Percentiles rank a stretch among this genome's conserved stretches.
phyloP scores from a whole-genome alignment of 169 alveolate genomes.

The Plasmodium yoelii region DNA sequence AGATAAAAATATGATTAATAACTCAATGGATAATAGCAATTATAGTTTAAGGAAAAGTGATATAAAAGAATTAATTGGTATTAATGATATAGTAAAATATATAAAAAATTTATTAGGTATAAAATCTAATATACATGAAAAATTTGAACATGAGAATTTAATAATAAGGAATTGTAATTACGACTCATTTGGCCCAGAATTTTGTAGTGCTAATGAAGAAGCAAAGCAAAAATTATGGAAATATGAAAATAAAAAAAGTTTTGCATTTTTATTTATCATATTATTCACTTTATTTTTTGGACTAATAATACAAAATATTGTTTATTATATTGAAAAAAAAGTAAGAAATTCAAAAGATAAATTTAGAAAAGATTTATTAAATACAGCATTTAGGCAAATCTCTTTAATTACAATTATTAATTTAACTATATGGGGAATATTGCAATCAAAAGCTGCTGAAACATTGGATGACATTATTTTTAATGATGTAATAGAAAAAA shows the following conservation, averaged over 20 bases:
- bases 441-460: constrained; percentile 87
- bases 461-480: constrained; percentile 82
- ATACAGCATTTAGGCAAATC: constrained; percentile 87
- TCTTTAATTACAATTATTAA: constrained; percentile 86
- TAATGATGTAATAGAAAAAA: constrained; percentile 76
- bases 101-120: constrained; percentile 64
- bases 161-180: constrained; percentile 80
- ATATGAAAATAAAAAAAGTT: constrained; percentile 77
- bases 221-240: constrained; percentile 79
- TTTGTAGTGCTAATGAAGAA: constrained; percentile 79
- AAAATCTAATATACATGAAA: constrained; percentile 75
- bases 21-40: constrained; percentile 6
- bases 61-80: constrained; percentile 57
- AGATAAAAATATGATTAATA: not conserved
- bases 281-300: constrained; percentile 80
- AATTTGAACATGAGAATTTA: constrained; percentile 55
- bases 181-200: constrained; percentile 83
- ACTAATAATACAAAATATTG: constrained; percentile 72
- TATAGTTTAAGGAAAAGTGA: constrained; percentile 44
- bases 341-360: constrained; percentile 83
- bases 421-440: constrained; percentile 85
- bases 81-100: constrained; percentile 53
- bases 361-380: constrained; percentile 84
- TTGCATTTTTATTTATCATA: constrained; percentile 77
- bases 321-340: constrained; percentile 78